Evolutionary conservation across 352 stramenopile genomes (phyloP).

Genomic region (Phytopythium helicoides): DNA sequence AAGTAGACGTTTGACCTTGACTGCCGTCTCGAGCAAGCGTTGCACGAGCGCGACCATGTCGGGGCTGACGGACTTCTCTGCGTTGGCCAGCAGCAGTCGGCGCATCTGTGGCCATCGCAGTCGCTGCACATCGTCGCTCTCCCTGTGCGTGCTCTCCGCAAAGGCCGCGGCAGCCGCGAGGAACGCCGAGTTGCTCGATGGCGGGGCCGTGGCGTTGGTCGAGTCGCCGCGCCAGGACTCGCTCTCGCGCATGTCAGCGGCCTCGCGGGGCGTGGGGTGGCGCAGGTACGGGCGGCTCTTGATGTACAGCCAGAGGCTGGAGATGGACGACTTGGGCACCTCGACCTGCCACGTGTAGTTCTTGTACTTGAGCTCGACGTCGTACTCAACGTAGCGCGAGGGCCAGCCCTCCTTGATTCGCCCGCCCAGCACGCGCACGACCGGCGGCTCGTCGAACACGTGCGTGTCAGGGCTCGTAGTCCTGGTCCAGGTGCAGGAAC

Average conservation of each 20-base stretch:
- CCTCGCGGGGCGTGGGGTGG: constrained; percentile 22
- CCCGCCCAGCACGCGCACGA: constrained; percentile 55
- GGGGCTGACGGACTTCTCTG: constrained; percentile 62
- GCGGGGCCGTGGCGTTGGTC: constrained; percentile 7
- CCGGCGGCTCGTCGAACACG: constrained; percentile 67
- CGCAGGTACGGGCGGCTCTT: constrained; percentile 73
- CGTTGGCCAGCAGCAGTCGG: constrained; percentile 77
- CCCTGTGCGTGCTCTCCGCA: background rate
- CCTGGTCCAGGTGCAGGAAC: constrained; percentile 47
- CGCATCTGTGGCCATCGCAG: constrained; percentile 62
- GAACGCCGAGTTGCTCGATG: constrained; percentile 10
- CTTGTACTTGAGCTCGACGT: constrained; percentile 77
- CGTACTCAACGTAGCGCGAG: constrained; percentile 81
- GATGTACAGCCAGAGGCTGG: constrained; percentile 85
- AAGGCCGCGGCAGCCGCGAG: background rate
- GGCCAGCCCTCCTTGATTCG: constrained; percentile 76
- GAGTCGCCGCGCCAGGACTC: constrained; percentile 17
- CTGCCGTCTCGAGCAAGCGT: constrained; percentile 64
- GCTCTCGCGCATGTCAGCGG: constrained; percentile 7
- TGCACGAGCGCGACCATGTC: constrained; percentile 83
- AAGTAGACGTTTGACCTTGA: constrained; percentile 60
- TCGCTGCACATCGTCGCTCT: background rate
- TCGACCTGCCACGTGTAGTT: constrained; percentile 83
- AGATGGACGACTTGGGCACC: constrained; percentile 79
- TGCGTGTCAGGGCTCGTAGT: constrained; percentile 62